Conservation (phyloP, 2,329 filamentous ascomycete genomes). For the Spiromastix sp. region DNA sequence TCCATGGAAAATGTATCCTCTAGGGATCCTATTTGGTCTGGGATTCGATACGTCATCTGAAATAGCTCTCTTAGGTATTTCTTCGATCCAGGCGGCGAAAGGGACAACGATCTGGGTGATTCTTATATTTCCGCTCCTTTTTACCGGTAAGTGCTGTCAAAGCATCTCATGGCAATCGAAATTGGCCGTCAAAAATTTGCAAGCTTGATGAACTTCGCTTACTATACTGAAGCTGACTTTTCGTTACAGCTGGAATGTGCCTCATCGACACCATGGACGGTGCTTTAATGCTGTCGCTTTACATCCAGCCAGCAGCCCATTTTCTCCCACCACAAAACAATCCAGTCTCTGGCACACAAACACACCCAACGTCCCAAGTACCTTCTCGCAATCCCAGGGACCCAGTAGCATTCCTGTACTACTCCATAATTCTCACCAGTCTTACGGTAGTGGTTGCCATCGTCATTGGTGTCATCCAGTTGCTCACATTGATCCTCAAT, state of each 20-base stretch:
- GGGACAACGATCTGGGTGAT: slow-evolving; percentile 93
- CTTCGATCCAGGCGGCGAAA: slow-evolving; percentile 71
- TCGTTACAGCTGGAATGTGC: slow-evolving; percentile 86
- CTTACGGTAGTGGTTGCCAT: slow-evolving; percentile 76
- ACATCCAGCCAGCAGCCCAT: slow-evolving; percentile 49
- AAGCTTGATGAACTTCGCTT: background rate
- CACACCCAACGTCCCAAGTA: background rate
- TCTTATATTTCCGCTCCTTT: slow-evolving; percentile 78
- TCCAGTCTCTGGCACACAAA: slow-evolving; percentile 15
- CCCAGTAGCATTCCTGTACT: slow-evolving; percentile 83
- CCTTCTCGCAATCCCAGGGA: slow-evolving; percentile 59
- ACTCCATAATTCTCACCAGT: slow-evolving; percentile 75
- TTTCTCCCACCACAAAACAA: slow-evolving; percentile 24
- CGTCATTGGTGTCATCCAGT: slow-evolving; percentile 76
- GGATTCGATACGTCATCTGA: slow-evolving; percentile 95
- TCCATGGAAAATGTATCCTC: slow-evolving; percentile 88
- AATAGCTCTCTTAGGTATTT: slow-evolving; percentile 82
- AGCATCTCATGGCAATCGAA: too few species aligned
- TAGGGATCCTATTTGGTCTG: slow-evolving; percentile 79
- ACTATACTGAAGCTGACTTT: background rate
- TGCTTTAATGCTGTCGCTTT: slow-evolving; percentile 88
- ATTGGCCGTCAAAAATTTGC: background rate
- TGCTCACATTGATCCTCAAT: slow-evolving; percentile 68
- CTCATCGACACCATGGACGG: slow-evolving; percentile 86
- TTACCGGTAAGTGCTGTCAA: slow-evolving; percentile 60